Evolutionary conservation across 2,329 filamentous ascomycete genomes (phyloP).

Genomic region (Phaeosphaeria sp.): DNA sequence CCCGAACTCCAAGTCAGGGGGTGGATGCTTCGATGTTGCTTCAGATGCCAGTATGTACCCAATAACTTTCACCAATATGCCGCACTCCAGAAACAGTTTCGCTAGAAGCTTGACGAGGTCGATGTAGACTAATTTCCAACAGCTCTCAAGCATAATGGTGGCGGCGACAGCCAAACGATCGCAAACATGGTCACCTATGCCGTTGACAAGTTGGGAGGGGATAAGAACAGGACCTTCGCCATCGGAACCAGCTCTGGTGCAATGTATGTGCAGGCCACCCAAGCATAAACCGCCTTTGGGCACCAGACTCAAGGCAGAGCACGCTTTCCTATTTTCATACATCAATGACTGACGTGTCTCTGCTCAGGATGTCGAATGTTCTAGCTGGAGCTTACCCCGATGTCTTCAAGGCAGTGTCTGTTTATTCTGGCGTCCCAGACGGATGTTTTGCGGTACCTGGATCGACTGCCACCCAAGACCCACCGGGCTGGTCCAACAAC

Average conservation of each 20-base stretch:
- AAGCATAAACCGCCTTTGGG: neutral
- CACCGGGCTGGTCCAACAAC: conserved; percentile 37
- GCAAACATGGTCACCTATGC: conserved; percentile 32
- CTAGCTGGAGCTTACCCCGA: conserved; percentile 29
- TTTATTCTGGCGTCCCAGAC: conserved; percentile 27
- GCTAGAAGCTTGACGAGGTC: neutral
- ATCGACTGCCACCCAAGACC: conserved; percentile 42
- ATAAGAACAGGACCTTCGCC: conserved; percentile 17
- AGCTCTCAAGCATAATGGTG: conserved; percentile 29
- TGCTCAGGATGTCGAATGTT: conserved; percentile 19
- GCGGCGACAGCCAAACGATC: conserved; percentile 27
- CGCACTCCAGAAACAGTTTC: too few species aligned
- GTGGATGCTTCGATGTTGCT: conserved; percentile 30
- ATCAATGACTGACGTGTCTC: neutral
- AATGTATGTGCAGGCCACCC: conserved; percentile 9
- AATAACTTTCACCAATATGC: too few species aligned
- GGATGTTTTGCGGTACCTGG: conserved; percentile 30
- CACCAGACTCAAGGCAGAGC: neutral
- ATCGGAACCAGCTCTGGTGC: conserved; percentile 25
- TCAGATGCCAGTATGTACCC: conserved; percentile 19
- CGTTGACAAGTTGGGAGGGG: conserved; percentile 22
- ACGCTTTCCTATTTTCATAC: neutral
- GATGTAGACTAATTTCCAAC: neutral
- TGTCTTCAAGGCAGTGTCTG: conserved; percentile 23
- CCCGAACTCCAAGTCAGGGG: conserved; percentile 25